Conservation (phyloP, 2,329 filamentous ascomycete genomes). For the Phoma sp. region DNA sequence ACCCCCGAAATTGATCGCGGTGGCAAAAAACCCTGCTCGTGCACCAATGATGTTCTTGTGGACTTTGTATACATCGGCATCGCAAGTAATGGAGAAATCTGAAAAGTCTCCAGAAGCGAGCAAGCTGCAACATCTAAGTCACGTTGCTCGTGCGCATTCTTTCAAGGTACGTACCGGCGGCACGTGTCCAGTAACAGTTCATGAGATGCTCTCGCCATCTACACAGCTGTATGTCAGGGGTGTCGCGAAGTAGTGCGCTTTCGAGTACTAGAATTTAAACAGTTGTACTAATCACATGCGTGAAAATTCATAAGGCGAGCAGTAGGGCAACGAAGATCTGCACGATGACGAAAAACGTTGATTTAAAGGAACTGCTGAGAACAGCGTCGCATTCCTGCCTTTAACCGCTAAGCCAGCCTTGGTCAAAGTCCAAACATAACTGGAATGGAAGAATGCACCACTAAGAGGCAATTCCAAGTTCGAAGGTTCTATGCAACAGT, state of each 20-base stretch:
- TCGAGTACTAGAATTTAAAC: background rate
- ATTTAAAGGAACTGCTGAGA: no score
- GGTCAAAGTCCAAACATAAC: background rate
- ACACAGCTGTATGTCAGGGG: background rate
- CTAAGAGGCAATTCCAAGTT: background rate
- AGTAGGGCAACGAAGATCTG: background rate
- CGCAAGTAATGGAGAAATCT: slow-evolving; percentile 25
- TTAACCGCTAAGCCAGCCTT: background rate
- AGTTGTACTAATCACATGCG: background rate
- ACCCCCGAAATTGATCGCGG: background rate
- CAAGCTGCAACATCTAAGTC: slow-evolving; percentile 4
- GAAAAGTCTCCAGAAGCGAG: slow-evolving; percentile 19
- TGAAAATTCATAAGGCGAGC: background rate
- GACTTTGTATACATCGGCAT: slow-evolving; percentile 21
- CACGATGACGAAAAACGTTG: background rate
- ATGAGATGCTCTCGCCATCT: background rate
- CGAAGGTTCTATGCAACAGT: no score
- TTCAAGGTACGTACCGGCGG: background rate
- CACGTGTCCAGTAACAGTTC: background rate
- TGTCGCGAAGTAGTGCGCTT: background rate
- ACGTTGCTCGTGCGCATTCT: background rate
- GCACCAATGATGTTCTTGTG: slow-evolving; percentile 25
- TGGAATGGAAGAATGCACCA: background rate
- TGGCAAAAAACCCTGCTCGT: slow-evolving; percentile 16
- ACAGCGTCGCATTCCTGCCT: background rate